Conservation (phyloP, 257 asterid genomes). For the Capsicum pubescens region DNA sequence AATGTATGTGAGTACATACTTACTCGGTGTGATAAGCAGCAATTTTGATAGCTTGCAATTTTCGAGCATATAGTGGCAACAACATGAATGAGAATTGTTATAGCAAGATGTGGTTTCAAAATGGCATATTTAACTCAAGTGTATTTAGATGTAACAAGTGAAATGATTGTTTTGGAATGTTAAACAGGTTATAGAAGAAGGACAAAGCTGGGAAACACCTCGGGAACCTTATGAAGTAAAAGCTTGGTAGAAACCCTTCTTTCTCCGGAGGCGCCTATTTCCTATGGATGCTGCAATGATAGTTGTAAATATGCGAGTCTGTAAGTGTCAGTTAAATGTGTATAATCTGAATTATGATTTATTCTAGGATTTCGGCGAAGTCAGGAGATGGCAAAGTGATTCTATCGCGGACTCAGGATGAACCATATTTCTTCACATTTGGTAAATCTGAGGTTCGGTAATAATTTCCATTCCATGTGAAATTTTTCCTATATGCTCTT, state of each 20-base stretch:
- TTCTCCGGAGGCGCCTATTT: conserved; percentile 32
- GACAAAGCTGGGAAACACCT: conserved; percentile 97
- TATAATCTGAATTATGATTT: conserved; percentile 18
- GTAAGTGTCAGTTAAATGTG: not conserved
- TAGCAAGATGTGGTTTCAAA: not conserved
- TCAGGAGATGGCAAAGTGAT: conserved; percentile 74
- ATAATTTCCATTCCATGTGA: conserved; percentile 1
- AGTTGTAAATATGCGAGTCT: conserved; percentile 9
- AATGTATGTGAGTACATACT: not conserved
- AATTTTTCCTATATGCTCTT: not conserved
- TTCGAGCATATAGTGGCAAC: conserved; percentile 17
- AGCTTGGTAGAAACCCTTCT: conserved; percentile 65
- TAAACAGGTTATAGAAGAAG: conserved; percentile 76
- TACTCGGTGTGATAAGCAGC: conserved; percentile 16
- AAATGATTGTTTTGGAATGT: not conserved
- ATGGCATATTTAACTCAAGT: not conserved
- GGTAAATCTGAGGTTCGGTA: conserved; percentile 85
- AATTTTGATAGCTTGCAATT: not conserved
- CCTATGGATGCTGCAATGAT: conserved; percentile 19
- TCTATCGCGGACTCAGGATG: conserved; percentile 62
- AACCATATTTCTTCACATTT: conserved; percentile 79
- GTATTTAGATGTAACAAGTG: conserved; percentile 3
- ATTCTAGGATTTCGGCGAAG: conserved; percentile 81
- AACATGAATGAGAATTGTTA: not conserved
- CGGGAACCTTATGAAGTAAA: conserved; percentile 93